Conservation (phyloP, 768 basidiomycete genomes). For the Astraeus odoratus region DNA sequence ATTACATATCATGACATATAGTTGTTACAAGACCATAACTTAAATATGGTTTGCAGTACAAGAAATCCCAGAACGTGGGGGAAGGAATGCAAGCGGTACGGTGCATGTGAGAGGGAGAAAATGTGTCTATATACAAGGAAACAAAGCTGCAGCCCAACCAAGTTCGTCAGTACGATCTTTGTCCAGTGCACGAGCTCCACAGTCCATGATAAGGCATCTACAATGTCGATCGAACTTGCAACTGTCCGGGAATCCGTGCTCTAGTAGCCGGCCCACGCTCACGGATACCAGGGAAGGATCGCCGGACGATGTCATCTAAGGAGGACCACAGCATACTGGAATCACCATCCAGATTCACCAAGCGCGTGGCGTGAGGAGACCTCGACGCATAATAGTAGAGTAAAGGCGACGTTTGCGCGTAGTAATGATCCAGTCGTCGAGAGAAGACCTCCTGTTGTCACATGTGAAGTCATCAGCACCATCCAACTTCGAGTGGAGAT, state of each 20-base stretch:
- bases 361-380: constrained; percentile 34
- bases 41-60: not conserved
- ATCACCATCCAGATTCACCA: constrained; percentile 54
- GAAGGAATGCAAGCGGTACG: not conserved
- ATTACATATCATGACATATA: not conserved
- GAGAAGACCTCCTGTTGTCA: constrained; percentile 61
- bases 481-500: not conserved
- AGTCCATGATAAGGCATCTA: not conserved
- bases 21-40: not conserved
- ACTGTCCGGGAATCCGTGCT: constrained; percentile 11
- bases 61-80: not conserved
- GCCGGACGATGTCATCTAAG: constrained; percentile 53
- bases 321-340: constrained; percentile 81
- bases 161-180: not conserved
- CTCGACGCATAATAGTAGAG: constrained; percentile 57
- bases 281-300: constrained; percentile 47
- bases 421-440: constrained; percentile 69
- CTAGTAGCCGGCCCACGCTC: constrained; percentile 34
- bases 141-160: too few relatives aligned
- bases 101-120: not conserved
- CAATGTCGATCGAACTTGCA: constrained; percentile 11
- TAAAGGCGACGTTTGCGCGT: constrained; percentile 72
- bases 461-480: constrained; percentile 6
- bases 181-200: not conserved
- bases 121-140: not conserved